phyloP scores from a whole-genome alignment of 176 grass and related monocot genomes.

The Rhynchospora pubera region DNA sequence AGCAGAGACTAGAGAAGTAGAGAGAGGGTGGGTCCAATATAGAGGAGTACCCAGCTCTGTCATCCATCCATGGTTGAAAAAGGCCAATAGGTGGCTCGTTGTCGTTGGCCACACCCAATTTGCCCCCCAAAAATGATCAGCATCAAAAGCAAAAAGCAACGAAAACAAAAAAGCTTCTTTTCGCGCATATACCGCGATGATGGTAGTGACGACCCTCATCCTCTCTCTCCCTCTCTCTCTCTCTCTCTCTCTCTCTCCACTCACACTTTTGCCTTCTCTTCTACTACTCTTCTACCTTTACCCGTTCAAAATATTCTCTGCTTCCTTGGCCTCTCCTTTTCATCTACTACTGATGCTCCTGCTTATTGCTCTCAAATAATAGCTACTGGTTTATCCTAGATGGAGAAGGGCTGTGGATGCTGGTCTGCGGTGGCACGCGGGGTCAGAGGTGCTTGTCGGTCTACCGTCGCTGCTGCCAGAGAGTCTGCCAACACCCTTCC shows the following conservation, averaged over 20 bases:
- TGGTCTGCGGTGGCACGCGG: conserved; percentile 61
- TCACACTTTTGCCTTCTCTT: conserved; percentile 30
- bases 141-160: conserved; percentile 23
- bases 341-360: conserved; percentile 1
- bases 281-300: conserved; percentile 36
- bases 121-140: background rate
- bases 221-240: too few species aligned
- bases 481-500: conserved; percentile 23
- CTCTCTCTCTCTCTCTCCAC: conserved; percentile 14
- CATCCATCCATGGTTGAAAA: background rate
- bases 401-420: conserved; percentile 58
- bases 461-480: background rate
- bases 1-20: too few species aligned
- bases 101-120: conserved; percentile 17
- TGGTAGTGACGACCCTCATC: conserved; percentile 34
- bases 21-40: too few species aligned
- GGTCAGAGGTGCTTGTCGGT: conserved; percentile 47
- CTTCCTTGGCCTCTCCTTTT: conserved; percentile 26
- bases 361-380: conserved; percentile 8
- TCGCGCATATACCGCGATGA: conserved; percentile 27
- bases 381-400: conserved; percentile 24
- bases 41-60: background rate
- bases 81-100: background rate
- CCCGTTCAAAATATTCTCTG: conserved; percentile 11
- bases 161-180: conserved; percentile 29